Evolutionary conservation across 768 basidiomycete species (phyloP).

Genomic region (Auriscalpium orientale): DNA sequence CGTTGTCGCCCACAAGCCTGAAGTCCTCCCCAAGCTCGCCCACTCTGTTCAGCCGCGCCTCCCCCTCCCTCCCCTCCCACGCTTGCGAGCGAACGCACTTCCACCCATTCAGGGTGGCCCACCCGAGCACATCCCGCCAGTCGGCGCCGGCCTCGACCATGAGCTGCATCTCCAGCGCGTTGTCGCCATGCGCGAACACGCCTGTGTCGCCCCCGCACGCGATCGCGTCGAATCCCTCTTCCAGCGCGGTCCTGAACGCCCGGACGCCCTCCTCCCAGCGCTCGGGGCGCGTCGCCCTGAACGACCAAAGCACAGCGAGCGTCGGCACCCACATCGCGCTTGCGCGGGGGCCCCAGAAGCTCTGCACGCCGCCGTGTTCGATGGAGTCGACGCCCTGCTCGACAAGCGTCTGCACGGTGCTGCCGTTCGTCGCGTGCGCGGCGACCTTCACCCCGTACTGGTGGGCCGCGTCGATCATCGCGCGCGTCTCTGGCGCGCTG

Average conservation of each 20-base stretch:
- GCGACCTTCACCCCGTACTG: slow-evolving; percentile 48
- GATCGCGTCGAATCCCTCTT: slow-evolving; percentile 36
- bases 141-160: slow-evolving; percentile 51
- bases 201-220: slow-evolving; percentile 64
- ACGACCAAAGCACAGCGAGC: slow-evolving; percentile 40
- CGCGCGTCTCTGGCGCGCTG: slow-evolving; percentile 34
- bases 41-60: slow-evolving; percentile 20
- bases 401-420: slow-evolving; percentile 27
- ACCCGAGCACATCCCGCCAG: slow-evolving; percentile 45
- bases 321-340: slow-evolving; percentile 51
- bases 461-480: slow-evolving; percentile 47
- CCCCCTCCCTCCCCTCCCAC: slow-evolving; percentile 33
- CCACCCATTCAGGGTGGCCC: slow-evolving; percentile 57
- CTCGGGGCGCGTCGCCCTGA: slow-evolving; percentile 12
- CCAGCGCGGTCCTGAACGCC: slow-evolving; percentile 41
- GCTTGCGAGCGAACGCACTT: slow-evolving; percentile 39
- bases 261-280: slow-evolving; percentile 31
- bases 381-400: slow-evolving; percentile 38
- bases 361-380: slow-evolving; percentile 41
- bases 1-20: slow-evolving; percentile 35
- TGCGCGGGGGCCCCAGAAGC: not conserved
- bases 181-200: slow-evolving; percentile 52
- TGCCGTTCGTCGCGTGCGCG: slow-evolving; percentile 40
- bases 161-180: slow-evolving; percentile 51
- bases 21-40: slow-evolving; percentile 21